Evolutionary conservation across 192 early-diverging fungal genomes (phyloP), one percentile per base, ranked within the genome.

Genomic region (Physocladia obscura): DNA sequence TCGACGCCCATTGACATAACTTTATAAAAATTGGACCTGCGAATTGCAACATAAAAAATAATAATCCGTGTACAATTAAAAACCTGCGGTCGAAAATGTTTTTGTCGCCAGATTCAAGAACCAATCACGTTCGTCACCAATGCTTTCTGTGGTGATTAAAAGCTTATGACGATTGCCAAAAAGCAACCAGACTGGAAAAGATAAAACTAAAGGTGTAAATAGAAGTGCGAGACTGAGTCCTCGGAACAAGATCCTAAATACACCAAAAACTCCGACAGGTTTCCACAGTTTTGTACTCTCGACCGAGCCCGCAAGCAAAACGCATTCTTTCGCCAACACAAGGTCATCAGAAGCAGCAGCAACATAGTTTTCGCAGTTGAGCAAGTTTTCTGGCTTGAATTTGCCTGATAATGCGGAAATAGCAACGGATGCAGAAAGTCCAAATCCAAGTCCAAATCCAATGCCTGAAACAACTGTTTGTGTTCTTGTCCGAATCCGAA

Each of bases 21-120:
- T 98, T 98, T 67, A 95, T 94, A 76, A 95, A 96, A 11, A 94
- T 93, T 17, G 96, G 94, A 0, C 96, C 96, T 17, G 92, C 39
- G 52, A 77, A 47, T 93, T 87, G 26, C 95, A 50, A n/a, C 89
- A 79, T 27, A 82, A 73, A 74, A 93, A 91, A 93, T 94, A 95
- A 90, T 89, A 94, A 1, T 94, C 50, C 2, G 36, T 55, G 67
- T 11, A 48, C 30, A 17, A n/a, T 5, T 19, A 57, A 48, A 21
- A 21, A n/a, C 34, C 60, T 37, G 38, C 72, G 32, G 4, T 24
- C 21, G 2, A 32, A 1, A 24, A 58, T 13, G 57, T 58, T 15
- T 4, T 34, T 19, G 63, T 65, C n/a, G 63, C 49, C 19, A 65
- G 49, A 8, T 31, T n/a, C 24, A 65, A 17, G 30, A 49, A 65